Evolutionary conservation across 2,329 filamentous ascomycete species (phyloP), one percentile per base, ranked within the genome.

Genomic region (Didymella keratinophila): DNA sequence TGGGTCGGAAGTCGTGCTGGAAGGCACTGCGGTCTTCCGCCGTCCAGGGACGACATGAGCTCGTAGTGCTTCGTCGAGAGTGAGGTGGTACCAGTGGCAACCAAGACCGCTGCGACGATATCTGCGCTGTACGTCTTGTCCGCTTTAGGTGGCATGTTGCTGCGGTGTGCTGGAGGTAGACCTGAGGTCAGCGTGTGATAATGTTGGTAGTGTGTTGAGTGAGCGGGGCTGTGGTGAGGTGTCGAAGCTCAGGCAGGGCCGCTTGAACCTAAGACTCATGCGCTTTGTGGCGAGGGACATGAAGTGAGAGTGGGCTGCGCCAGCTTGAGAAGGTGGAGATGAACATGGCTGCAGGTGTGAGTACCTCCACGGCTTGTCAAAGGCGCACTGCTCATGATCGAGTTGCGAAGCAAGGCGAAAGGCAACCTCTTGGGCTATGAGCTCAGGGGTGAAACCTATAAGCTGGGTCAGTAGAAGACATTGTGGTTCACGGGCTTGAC

Each of bases 31-130:
- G 1, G 68, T 69, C 21, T 56, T 56, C 37, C 54, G 14, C 68
- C 67, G 41, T 71, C 68, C 2, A 71, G 32, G 1, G 68, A 52
- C 10, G 44, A 55, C 65, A 71, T 69, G 27, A 68, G 41, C 11
- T 65, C 59, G 50, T 65, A 69, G 21, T 67, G 58, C 11, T 56
- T 52, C 14, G n/a, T 56, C 11, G 42, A 42, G 41, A 69, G 62
- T 11, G 50, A 56, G 3, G 54, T 55, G 4, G 25, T 65, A 18
- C 64, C 67, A 1, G 57, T 42, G 2, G 61, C 66, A 45, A 58
- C 56, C 2, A 68, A 53, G 8, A 68, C 44, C 18, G 64, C 61
- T 4, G 65, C 52, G n/a, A 70, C 60, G 4, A 47, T 50, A 44
- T 69, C 63, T 1, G 47, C 59, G 16, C 62, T 51, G 51, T 60